Percentiles rank a stretch among this genome's conserved stretches.
These are phyloP conservation scores for Lentinula raphanica DNA, from an alignment of 768 basidiomycete species.

Conservation along the genomic window DNA sequence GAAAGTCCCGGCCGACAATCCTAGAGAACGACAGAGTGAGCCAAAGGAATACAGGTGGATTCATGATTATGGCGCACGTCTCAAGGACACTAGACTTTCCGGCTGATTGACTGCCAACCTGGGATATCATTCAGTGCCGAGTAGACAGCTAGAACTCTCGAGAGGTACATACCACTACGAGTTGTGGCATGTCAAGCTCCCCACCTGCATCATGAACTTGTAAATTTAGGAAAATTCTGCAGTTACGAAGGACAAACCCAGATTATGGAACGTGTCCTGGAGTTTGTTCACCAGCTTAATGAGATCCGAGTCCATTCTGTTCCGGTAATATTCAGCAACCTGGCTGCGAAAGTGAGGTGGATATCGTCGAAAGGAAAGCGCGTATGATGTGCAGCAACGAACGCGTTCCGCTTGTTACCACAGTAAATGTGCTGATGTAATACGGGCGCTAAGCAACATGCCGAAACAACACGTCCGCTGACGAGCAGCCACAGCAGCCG, in stretches of 20 bases:
- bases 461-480: not conserved
- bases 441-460: not conserved
- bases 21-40: conserved; percentile 30
- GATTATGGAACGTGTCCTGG: conserved; percentile 87
- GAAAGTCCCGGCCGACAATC: conserved; percentile 91
- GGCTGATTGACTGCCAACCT: conserved; percentile 96
- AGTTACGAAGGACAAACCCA: conserved; percentile 49
- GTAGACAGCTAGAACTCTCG: not conserved
- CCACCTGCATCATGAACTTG: conserved; percentile 48
- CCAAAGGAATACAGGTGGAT: conserved; percentile 1
- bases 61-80: conserved; percentile 52
- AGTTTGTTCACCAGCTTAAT: conserved; percentile 94
- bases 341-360: conserved; percentile 12
- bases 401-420: not conserved
- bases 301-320: conserved; percentile 84
- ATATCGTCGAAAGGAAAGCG: not conserved
- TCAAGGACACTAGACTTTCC: conserved; percentile 96
- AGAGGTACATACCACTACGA: conserved; percentile 66
- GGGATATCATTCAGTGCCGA: conserved; percentile 24
- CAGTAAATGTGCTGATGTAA: not conserved
- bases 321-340: not conserved
- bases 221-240: conserved; percentile 4
- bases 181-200: conserved; percentile 89
- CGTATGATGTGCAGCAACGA: not conserved
- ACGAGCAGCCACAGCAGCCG: too few relatives aligned